A percentile compares a stretch with the other conserved stretches of the same genome.
Evolutionary conservation across 306 rosid genomes (phyloP).

Genomic region (Coriaria nepalensis): DNA sequence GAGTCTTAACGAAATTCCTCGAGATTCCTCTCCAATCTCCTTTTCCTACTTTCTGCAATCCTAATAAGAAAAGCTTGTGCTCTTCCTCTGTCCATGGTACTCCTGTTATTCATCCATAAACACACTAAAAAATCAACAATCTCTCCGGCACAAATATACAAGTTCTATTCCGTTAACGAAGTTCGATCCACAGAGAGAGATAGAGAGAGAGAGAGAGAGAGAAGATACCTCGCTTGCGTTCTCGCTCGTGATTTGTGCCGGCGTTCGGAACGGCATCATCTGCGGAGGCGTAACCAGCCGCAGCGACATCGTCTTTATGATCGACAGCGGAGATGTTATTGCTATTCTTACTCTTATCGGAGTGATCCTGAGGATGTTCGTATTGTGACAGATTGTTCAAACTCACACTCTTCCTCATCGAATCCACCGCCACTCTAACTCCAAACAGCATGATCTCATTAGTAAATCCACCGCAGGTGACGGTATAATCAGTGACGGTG

Average conservation of each 20-base stretch:
- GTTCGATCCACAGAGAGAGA: not conserved
- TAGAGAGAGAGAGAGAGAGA: not conserved
- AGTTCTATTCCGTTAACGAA: too few species aligned
- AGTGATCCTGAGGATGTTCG: slow-evolving; percentile 34
- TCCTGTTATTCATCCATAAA: slow-evolving; percentile 37
- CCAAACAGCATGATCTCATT: slow-evolving; percentile 87
- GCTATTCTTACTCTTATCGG: slow-evolving; percentile 5
- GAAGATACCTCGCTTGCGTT: slow-evolving; percentile 83
- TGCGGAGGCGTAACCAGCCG: slow-evolving; percentile 67
- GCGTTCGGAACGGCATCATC: slow-evolving; percentile 67
- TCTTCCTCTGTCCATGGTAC: slow-evolving; percentile 99
- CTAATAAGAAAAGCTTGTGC: slow-evolving; percentile 81
- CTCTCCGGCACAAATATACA: not conserved
- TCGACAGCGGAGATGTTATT: slow-evolving; percentile 9
- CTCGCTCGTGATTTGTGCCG: slow-evolving; percentile 65
- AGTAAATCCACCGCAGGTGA: slow-evolving; percentile 13
- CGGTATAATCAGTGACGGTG: slow-evolving; percentile 15
- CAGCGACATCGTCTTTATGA: slow-evolving; percentile 24
- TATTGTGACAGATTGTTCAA: slow-evolving; percentile 92
- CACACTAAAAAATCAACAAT: not conserved
- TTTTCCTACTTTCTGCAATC: slow-evolving; percentile 93
- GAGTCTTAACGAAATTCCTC: slow-evolving; percentile 83
- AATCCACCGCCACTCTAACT: slow-evolving; percentile 75
- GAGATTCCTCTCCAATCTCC: slow-evolving; percentile 99
- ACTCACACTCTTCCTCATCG: slow-evolving; percentile 95